These are phyloP conservation scores for Capsicum chinense DNA, from an alignment of 257 asterid species.

Conservation along the genomic window DNA sequence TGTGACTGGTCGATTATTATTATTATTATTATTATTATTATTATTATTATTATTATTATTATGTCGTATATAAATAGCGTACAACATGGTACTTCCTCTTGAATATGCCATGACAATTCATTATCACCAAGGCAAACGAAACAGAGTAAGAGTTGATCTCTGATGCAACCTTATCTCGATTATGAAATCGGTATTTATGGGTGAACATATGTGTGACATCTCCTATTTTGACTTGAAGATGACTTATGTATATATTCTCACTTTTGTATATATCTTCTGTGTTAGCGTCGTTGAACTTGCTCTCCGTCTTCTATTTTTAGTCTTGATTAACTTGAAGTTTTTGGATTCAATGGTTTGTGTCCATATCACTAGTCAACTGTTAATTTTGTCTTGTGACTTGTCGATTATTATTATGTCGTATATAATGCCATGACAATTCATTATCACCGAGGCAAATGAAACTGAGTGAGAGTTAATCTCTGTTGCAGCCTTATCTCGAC, in stretches of 20 bases:
- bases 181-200: neutral
- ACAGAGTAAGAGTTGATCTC: neutral
- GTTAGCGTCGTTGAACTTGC: neutral
- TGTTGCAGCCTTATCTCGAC: neutral
- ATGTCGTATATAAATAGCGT: neutral
- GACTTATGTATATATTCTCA: too few relatives aligned
- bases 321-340: neutral
- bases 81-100: too few relatives aligned
- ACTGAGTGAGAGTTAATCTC: neutral
- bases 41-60: neutral
- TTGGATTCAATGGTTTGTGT: neutral
- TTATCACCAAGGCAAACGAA: neutral
- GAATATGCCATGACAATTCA: neutral
- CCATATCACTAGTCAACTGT: neutral
- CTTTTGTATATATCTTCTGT: too few relatives aligned
- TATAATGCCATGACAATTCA: neutral
- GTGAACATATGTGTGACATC: too few relatives aligned
- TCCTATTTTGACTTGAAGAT: too few relatives aligned
- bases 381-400: rapidly evolving
- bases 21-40: neutral
- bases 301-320: neutral
- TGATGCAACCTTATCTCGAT: neutral
- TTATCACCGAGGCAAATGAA: neutral
- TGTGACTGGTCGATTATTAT: neutral
- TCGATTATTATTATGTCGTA: neutral